Conservation (phyloP, 2,329 filamentous ascomycete genomes). For the Bipolaris victoriae region DNA sequence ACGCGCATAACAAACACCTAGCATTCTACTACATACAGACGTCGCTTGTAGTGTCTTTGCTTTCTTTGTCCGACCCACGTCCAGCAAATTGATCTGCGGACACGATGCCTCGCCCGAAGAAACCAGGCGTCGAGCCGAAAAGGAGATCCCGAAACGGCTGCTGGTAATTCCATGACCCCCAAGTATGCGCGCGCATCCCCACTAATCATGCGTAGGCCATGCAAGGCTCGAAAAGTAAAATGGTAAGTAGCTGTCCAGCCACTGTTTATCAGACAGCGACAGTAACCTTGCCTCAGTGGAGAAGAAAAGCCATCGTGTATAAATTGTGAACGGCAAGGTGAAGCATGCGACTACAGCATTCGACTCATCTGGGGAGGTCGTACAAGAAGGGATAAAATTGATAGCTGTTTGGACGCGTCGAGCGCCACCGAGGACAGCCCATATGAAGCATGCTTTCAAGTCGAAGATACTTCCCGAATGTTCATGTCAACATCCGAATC, state of each 20-base stretch:
- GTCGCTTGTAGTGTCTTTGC: neutral
- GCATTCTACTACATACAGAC: slow-evolving; percentile 3
- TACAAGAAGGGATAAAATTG: slow-evolving; percentile 62
- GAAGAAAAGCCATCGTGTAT: slow-evolving; percentile 75
- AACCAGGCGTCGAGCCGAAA: slow-evolving; percentile 69
- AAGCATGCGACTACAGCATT: slow-evolving; percentile 80
- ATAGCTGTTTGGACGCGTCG: slow-evolving; percentile 31
- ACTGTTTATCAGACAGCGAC: neutral
- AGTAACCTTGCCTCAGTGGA: slow-evolving; percentile 56
- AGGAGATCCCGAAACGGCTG: slow-evolving; percentile 71
- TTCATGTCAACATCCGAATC: slow-evolving; percentile 28
- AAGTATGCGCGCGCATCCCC: neutral
- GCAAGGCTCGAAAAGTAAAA: slow-evolving; percentile 80
- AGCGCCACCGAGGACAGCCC: slow-evolving; percentile 37
- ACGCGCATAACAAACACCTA: neutral
- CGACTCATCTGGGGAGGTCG: slow-evolving; percentile 81
- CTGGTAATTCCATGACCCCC: slow-evolving; percentile 56
- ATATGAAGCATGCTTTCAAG: slow-evolving; percentile 37
- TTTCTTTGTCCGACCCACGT: neutral
- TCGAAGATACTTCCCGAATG: slow-evolving; percentile 32
- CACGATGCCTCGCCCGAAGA: slow-evolving; percentile 70
- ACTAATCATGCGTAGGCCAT: slow-evolving; percentile 63
- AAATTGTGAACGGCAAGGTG: slow-evolving; percentile 74
- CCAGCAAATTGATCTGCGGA: neutral
- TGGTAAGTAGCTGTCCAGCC: slow-evolving; percentile 57